These are phyloP conservation scores for Cryptococcus amylolentus DNA, from an alignment of 1,284 basidiomycete species.

Conservation along the genomic window DNA sequence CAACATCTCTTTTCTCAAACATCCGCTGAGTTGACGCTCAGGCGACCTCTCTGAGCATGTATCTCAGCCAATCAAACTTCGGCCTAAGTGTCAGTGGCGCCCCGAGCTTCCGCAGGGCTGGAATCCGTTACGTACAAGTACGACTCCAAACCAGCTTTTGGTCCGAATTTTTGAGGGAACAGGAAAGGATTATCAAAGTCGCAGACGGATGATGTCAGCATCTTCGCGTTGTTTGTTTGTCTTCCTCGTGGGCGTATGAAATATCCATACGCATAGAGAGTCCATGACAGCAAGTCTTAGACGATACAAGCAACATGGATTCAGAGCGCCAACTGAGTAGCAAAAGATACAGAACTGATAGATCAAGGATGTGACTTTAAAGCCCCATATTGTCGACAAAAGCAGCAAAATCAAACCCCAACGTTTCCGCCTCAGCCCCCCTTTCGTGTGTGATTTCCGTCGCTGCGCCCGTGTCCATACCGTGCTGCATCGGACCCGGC, in stretches of 20 bases:
- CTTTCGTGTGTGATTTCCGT: background rate
- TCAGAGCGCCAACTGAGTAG: background rate
- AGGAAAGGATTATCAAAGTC: no score
- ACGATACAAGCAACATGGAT: background rate
- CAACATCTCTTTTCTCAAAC: no score
- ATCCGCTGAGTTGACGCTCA: no score
- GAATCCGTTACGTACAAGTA: no score
- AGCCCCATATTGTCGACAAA: constrained; percentile 22
- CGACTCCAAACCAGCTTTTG: no score
- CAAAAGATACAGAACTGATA: background rate
- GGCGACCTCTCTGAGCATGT: background rate
- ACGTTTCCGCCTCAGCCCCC: constrained; percentile 12
- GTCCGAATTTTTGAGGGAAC: no score
- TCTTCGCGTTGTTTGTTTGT: no score
- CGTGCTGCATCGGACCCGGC: background rate
- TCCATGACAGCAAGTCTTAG: background rate
- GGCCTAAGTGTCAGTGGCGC: no score
- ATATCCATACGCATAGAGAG: background rate
- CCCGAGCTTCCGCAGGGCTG: no score
- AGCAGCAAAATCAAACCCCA: constrained; percentile 27
- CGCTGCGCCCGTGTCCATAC: constrained; percentile 1
- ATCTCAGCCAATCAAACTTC: no score
- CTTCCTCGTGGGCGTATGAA: no score
- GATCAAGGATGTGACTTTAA: background rate
- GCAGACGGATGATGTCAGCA: no score